phyloP scores from a whole-genome alignment of 169 alveolate genomes.

The Plasmodium cynomolgi region DNA sequence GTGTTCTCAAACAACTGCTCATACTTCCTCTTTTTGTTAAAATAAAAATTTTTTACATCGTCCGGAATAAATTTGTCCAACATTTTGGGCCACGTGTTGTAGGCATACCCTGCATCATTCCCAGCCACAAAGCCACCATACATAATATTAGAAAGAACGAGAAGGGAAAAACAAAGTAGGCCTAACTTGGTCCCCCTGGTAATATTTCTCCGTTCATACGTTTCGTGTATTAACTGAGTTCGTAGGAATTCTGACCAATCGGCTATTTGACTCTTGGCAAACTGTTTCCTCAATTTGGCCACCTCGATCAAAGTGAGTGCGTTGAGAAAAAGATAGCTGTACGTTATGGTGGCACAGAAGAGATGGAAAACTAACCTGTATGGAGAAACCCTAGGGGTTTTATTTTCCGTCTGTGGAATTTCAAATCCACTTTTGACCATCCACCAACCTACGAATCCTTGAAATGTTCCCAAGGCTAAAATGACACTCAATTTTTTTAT shows the following conservation, averaged over 20 bases:
- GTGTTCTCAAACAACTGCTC: conserved; percentile 85
- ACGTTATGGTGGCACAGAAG: conserved; percentile 81
- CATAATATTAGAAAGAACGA: conserved; percentile 48
- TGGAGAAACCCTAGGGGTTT: conserved; percentile 88
- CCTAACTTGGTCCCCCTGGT: conserved; percentile 46
- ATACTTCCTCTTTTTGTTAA: conserved; percentile 22
- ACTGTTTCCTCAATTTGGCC: conserved; percentile 38
- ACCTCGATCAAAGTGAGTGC: conserved; percentile 75
- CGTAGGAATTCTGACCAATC: conserved; percentile 51
- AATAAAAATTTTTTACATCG: conserved; percentile 74
- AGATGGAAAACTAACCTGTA: conserved; percentile 81
- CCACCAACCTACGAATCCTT: conserved; percentile 87
- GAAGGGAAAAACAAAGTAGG: conserved; percentile 17
- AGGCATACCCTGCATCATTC: conserved; percentile 89
- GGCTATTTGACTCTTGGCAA: conserved; percentile 27
- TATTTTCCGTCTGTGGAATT: conserved; percentile 83
- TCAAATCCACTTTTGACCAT: conserved; percentile 87
- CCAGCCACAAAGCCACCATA: conserved; percentile 90
- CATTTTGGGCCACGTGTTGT: conserved; percentile 92
- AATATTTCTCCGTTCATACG: conserved; percentile 55
- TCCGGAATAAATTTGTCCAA: conserved; percentile 86
- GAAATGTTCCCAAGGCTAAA: conserved; percentile 79
- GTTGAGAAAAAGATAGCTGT: conserved; percentile 81
- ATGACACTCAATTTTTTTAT: conserved; percentile 74
- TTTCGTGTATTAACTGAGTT: conserved; percentile 43